Evolutionary conservation across 1,139 yeast genomes (phyloP).

Genomic region (Nakaseomyces glabratus): DNA sequence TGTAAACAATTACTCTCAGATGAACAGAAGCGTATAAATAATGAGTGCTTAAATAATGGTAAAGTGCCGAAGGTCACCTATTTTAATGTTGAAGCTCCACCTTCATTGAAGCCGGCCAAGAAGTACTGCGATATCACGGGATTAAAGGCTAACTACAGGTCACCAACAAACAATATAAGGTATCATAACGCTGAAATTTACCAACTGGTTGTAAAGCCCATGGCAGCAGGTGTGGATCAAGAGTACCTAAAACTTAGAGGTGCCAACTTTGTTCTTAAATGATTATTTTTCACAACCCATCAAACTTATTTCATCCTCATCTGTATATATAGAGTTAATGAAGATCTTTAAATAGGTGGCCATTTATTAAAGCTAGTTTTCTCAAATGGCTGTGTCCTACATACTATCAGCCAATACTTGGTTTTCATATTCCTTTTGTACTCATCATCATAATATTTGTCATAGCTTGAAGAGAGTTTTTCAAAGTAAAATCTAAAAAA

Average conservation of each 20-base stretch:
- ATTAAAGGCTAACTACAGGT: constrained; percentile 63
- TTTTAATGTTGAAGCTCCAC: constrained; percentile 71
- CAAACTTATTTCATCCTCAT: too few relatives aligned
- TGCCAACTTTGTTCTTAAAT: constrained; percentile 75
- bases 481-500: too few relatives aligned
- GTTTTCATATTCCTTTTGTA: too few relatives aligned
- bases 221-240: constrained; percentile 91
- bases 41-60: constrained; percentile 7
- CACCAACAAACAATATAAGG: constrained; percentile 68
- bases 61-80: constrained; percentile 41
- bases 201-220: constrained; percentile 61
- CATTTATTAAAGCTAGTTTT: too few relatives aligned
- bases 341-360: too few relatives aligned
- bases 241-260: constrained; percentile 81
- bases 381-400: too few relatives aligned
- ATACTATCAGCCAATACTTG: too few relatives aligned
- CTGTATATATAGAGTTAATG: too few relatives aligned
- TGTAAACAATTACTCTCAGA: constrained; percentile 67
- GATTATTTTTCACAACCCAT: too few relatives aligned
- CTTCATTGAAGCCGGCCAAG: constrained; percentile 70
- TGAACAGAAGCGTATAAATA: constrained; percentile 42
- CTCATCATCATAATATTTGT: too few relatives aligned
- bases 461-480: too few relatives aligned
- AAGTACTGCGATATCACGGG: constrained; percentile 95
- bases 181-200: constrained; percentile 80